Evolutionary conservation across 768 basidiomycete genomes (phyloP), one percentile per base, ranked within the genome.

Genomic region (Russula olivacea): DNA sequence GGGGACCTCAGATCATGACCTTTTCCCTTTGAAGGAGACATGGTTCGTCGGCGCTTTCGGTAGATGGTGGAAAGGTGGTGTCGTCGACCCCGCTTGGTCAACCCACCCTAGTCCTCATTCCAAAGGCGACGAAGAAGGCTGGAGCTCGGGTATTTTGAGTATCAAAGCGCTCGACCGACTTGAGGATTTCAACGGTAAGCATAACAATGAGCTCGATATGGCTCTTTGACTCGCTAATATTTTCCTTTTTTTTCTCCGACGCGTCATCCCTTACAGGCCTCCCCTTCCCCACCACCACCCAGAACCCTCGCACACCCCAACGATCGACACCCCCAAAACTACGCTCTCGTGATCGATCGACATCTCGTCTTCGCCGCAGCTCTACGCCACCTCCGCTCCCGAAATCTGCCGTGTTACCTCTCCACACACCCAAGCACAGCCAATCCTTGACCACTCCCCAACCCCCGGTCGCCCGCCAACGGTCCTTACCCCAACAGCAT

Each of bases 1-100:
- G 25, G 43, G 53, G 25, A 12, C 53, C 19, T 41, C 65, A 54
- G 73, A 80, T 71, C 72, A 75, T 34, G 80, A 83, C 68, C 74
- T 72, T 61, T 77, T 80, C 66, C 78, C 84, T 67, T 76, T 86
- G 61, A 81, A 84, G 32, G 89, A 94, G 74, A 84, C 88, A 40
- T 93, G 92, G 89, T 96, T 91, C 74, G 79, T 96, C 64, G 93
- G 93, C 34, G 87, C 87, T 12, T 95, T 95, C 74, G 93, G 93
- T 1, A 84, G 81, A 66, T 96, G 93, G 93, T 95, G 90, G 88
- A 78, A 87, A 52, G 91, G 88, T 50, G 91, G 90, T 45, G 75
- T 83, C n/a, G 78, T 92, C 61, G 87, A 91, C 66, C 80, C 84
- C n/a, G 89, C 88, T 86, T 90, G 85, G 76, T 83, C 83, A 67